Evolutionary conservation across 2,329 filamentous ascomycete genomes (phyloP), one percentile per base, ranked within the genome.

Genomic region (Diplocarpon mali): DNA sequence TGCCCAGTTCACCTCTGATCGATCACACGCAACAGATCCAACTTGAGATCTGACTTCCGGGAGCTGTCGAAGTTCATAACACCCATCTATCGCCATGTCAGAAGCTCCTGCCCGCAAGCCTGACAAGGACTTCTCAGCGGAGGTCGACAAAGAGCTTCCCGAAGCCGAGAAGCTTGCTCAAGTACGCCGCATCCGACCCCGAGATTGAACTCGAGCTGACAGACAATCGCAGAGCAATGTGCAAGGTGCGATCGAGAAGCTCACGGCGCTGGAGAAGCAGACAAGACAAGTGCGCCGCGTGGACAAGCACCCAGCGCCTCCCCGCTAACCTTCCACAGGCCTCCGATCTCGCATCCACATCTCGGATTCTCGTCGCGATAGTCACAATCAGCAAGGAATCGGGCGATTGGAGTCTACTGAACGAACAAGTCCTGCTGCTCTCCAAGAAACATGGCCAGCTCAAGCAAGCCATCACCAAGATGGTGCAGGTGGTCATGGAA

Each of bases 361-460:
- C 89, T 54, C 80, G 89, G 64, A 71, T 95, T 53, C 73, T 98
- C 57, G 72, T 94, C 61, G 73, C 81, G 52, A 92, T 98, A 64
- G 86, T 94, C 64, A 94, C 86, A 62, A 79, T 96, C 71, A 90
- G 87, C 71, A 96, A 95, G 69, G 75, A 94, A 65, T 80, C 85
- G 15, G 83, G 83, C 56, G 88, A 98, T 65, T 98, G 92, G 92
- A 81, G 79, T 65, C 70, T 95, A 60, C 76, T 98, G 68, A 96
- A 95, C 64, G 92, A 98, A 69, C 92, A 98, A 69, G 86, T 95
- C 52, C 75, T 95, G 59, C 75, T 95, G 53, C 75, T 98, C 46
- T 96, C 92, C 54, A 98, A 98, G 80, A 98, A 98, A 73, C 92
- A 98, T 84, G 86, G 89, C 59, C 92, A 98, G 72, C 88, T 98